A percentile compares a stretch with the other conserved stretches of the same genome.
Evolutionary conservation across 2,329 filamentous ascomycete genomes (phyloP).

Genomic region (Cercospora brassicicola): DNA sequence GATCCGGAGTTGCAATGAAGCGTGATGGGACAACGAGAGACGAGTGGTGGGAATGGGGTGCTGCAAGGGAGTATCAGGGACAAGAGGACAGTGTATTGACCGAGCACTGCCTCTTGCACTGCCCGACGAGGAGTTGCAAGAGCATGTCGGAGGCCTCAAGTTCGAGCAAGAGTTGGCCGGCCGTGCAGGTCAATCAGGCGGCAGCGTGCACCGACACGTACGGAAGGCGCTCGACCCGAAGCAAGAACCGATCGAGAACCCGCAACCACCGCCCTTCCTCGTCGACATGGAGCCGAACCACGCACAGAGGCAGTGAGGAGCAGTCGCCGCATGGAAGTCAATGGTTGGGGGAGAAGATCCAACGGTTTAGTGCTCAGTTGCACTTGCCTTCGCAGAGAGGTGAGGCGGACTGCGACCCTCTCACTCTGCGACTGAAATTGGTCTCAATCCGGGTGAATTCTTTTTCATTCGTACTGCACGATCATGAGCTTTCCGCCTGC

Average conservation of each 20-base stretch:
- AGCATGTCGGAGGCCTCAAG: constrained; percentile 10
- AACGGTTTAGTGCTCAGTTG: background rate
- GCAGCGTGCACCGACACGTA: background rate
- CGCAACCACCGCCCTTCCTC: background rate
- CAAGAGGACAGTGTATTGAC: constrained; percentile 1
- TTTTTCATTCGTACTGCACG: background rate
- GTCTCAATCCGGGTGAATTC: background rate
- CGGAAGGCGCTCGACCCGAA: background rate
- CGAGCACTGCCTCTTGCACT: constrained; percentile 25
- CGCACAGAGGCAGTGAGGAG: background rate
- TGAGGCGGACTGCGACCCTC: background rate
- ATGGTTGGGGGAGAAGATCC: background rate
- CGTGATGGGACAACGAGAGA: constrained; percentile 24
- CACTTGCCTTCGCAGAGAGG: background rate
- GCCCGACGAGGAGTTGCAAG: constrained; percentile 14
- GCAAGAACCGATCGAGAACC: background rate
- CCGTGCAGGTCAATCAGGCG: constrained; percentile 1
- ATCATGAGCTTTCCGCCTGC: background rate
- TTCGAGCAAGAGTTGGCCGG: constrained; percentile 10
- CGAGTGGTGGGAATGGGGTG: constrained; percentile 27
- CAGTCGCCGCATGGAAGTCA: background rate
- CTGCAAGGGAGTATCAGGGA: constrained; percentile 15
- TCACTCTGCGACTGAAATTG: background rate
- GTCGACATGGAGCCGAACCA: background rate
- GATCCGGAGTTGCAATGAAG: constrained; percentile 33